Conservation (phyloP, 1,284 basidiomycete species). For the Thecaphora frezii region DNA sequence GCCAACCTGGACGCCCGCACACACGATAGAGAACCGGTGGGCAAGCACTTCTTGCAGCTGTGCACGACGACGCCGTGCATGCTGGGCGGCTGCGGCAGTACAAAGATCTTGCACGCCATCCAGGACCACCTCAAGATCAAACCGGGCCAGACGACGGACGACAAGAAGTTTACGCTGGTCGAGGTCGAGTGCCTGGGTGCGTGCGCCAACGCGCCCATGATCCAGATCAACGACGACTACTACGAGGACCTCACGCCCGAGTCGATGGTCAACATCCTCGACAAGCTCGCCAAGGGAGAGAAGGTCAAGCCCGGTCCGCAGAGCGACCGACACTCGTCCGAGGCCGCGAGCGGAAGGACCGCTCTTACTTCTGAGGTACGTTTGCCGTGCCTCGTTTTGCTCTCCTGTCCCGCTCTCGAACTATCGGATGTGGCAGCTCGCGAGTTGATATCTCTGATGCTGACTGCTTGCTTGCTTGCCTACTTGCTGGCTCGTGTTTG, state of each 20-base stretch:
- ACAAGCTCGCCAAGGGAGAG: constrained; percentile 80
- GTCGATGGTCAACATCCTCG: constrained; percentile 82
- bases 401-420: no score
- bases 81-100: constrained; percentile 81
- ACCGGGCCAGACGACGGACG: constrained; percentile 86
- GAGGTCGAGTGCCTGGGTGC: constrained; percentile 97
- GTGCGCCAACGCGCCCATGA: constrained; percentile 98
- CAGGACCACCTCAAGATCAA: constrained; percentile 80
- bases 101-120: constrained; percentile 83
- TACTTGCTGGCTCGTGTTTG: no score
- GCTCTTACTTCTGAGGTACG: constrained; percentile 77
- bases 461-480: no score
- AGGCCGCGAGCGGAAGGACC: constrained; percentile 77
- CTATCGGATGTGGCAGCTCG: no score
- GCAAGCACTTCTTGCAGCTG: constrained; percentile 91
- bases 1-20: neutral
- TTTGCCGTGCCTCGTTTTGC: no score
- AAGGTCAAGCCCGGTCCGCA: constrained; percentile 92
- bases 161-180: constrained; percentile 94
- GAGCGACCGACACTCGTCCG: constrained; percentile 77
- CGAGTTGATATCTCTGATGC: no score
- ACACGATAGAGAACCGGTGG: constrained; percentile 90
- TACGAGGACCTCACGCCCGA: constrained; percentile 97
- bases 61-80: constrained; percentile 99
- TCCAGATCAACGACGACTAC: constrained; percentile 93